Base-by-base conservation (phyloP, 257 asterid species). In the Fraxinus americana region DNA sequence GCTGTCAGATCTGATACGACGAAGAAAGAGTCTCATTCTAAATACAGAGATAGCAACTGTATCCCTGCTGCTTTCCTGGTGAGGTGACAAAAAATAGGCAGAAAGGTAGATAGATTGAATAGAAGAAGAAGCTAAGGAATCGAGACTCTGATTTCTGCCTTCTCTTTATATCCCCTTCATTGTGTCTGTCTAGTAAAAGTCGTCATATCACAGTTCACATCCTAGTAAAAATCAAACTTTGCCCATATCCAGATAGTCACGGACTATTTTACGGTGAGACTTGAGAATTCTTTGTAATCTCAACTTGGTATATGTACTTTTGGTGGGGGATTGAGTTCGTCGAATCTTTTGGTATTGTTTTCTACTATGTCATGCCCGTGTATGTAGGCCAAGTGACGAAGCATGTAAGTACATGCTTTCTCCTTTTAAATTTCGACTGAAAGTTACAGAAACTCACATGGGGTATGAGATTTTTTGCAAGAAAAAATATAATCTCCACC, bases 1-100 rank as follows among this genome's bases (percentile, higher is more conserved):
- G 81, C 86, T 87, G 91, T 84, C 90, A 79, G 82, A 78, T 84
- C 87, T 83, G 68, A 66, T 76, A 25, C 45, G 81, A 79, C 14
- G 74, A 75, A 67, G 7, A 45, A 75, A 67, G 17, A 32, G 83
- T 68, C 81, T 78, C 80, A 78, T 83, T 71, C 67, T 57, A 38
- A 34, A 48, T 70, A 77, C 78, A 52, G 16, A 76, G 73, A 83
- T 68, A 70, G 73, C 30, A 77, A 86, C 41, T 71, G 52, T 38
- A 54, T 74, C 73, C 25, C 74, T 76, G 81, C 82, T 23, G 68
- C 68, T 23, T 84, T 86, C 83, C 83, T 80, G 87, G 80, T 78
- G 84, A 79, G 77, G 83, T 80, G 82, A 77, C 82, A 27, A 68
- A 85, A 73, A 41, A 76, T 36, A 7, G 59, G 74, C 81, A 38